Evolutionary conservation across 495 filamentous ascomycete genomes (phyloP), one percentile per base, ranked within the genome.

Genomic region (Neurospora discreta): DNA sequence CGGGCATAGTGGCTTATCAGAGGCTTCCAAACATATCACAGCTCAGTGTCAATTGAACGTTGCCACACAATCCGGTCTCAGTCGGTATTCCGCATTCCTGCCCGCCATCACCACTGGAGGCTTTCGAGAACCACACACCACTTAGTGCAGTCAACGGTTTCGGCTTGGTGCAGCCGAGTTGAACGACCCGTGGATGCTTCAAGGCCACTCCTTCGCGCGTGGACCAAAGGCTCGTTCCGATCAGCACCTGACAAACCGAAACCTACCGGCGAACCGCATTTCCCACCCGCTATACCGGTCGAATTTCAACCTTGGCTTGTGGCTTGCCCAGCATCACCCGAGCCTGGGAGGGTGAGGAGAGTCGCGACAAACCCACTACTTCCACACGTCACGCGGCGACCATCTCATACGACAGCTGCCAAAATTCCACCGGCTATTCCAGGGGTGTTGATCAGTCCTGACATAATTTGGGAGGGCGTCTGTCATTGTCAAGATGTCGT

Each of bases 401-500:
- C 23, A 65, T 36, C 30, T 65, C 26, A 18, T 65, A 65, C 30
- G 13, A 65, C 26, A 65, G 52, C 9, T 65, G 23, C 52, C 52
- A 8, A 33, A 18, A 15, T 7, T 33, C 26, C 2, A 65, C 26
- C 26, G 26, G 26, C 15, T 33, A 18, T 18, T 65, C 15, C 52
- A 65, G 52, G 52, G 52, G 52, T 65, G 52, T 65, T 15, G 52
- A 65, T 65, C 52, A 65, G 52, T 33, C 30, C 52, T 15, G 26
- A 65, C 26, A 18, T 9, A 18, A 33, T 3, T 18, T 18, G 52
- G 15, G 26, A 30, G 16, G 15, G 26, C 13, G 26, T 16, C 23
- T 65, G 15, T 18, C 26, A 52, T 44, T 60, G 71, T 77, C 78
- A 78, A 40, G 70, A 85, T 85, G 83, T 75, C 80, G 42, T 75